Evolutionary conservation across 805 yeast species (phyloP), one percentile per base, ranked within the genome.

Genomic region (Naumovozyma baii): DNA sequence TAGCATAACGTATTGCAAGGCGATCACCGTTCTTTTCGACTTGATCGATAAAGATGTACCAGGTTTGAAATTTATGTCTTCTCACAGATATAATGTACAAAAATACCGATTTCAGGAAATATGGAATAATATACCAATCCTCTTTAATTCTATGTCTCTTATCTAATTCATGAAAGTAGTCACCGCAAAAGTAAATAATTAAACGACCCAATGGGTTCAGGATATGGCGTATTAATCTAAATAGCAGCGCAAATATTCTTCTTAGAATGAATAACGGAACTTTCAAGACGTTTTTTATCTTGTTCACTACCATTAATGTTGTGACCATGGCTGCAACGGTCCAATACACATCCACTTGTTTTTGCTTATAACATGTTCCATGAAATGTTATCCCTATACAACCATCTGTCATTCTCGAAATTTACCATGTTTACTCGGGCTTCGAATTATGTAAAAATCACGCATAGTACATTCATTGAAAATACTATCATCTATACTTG

Each of bases 11-110:
- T n/a, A 88, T 55, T 1, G 90, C 94, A 14, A 61, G 52, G 30
- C 68, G 68, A 46, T 76, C 31, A 3, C 81, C 76, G 45, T 72
- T 51, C 39, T 61, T 57, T 18, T 52, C 40, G 3, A 70, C 87
- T n/a, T 72, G 61, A 19, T 62, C 47, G 48, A 82, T 94, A 48
- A 86, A 76, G 14, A 63, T 47, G 56, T 83, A 80, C 87, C 92
- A 86, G 50, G 72, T 71, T 49, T 79, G 78, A 38, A 79, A 56
- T 34, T 47, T 55, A 19, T 53, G 55, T 18, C 48, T 54, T 30
- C 42, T 49, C 8, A 56, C 51, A 7, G 50, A 39, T 39, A 50
- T 37, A 22, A 51, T 57, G 47, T 69, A 78, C 2, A 68, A 68
- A 10, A 67, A 41, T 3, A 70, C 70, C 25, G 59, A 55, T 25